Percentiles rank a stretch among this genome's conserved stretches.
Evolutionary conservation across 768 basidiomycete genomes (phyloP).

Genomic region (Phanerochaete carnosa): DNA sequence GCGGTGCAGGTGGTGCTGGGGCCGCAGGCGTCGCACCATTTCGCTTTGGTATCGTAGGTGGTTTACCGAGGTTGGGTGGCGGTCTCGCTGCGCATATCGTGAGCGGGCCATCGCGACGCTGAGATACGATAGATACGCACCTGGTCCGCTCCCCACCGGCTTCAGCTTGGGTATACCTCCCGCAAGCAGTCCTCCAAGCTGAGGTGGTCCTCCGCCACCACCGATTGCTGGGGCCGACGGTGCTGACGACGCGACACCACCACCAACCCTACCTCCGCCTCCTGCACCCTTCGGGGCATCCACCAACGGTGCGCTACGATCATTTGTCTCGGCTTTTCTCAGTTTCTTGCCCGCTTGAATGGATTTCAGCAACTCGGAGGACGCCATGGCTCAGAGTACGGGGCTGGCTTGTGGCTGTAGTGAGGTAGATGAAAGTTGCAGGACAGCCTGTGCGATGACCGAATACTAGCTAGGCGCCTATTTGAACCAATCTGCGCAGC

Average conservation of each 20-base stretch:
- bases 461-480: background rate
- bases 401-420: background rate
- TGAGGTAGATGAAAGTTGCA: background rate
- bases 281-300: constrained; percentile 38
- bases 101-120: constrained; percentile 6
- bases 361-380: constrained; percentile 70
- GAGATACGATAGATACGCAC: constrained; percentile 34
- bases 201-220: constrained; percentile 55
- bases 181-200: constrained; percentile 82
- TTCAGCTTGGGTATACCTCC: constrained; percentile 91
- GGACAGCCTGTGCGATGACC: background rate
- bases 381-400: constrained; percentile 50
- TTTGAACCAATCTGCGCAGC: background rate
- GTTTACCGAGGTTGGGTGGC: constrained; percentile 54
- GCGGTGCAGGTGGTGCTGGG: constrained; percentile 20
- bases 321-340: constrained; percentile 81
- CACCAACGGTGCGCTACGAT: constrained; percentile 67
- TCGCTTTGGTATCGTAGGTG: constrained; percentile 60
- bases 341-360: constrained; percentile 81
- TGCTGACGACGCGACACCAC: constrained; percentile 30
- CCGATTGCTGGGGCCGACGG: constrained; percentile 16
- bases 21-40: constrained; percentile 31
- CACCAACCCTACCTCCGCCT: constrained; percentile 35
- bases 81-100: constrained; percentile 46
- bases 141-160: constrained; percentile 59